A percentile compares a stretch with the other conserved stretches of the same genome.
Conservation (phyloP, 2,329 filamentous ascomycete species). For the Exophiala aquamarina region DNA sequence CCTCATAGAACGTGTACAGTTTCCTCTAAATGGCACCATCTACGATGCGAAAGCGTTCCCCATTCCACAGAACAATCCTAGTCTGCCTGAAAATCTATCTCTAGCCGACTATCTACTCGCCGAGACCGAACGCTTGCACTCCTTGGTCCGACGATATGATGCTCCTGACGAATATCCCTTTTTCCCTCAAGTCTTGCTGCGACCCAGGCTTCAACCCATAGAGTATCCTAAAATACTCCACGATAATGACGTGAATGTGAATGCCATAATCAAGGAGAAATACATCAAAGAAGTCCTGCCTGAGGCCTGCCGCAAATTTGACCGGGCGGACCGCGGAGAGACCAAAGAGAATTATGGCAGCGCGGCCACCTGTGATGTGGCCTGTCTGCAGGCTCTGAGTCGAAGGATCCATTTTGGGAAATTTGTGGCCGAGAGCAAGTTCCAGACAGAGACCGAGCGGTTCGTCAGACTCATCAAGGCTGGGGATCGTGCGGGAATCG, state of each 20-base stretch:
- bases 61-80: conserved; percentile 71
- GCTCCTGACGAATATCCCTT: conserved; percentile 97
- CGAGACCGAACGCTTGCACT: conserved; percentile 89
- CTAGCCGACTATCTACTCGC: conserved; percentile 93
- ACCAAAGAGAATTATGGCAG: conserved; percentile 94
- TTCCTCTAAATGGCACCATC: conserved; percentile 85
- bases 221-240: conserved; percentile 87
- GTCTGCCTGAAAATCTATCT: conserved; percentile 91
- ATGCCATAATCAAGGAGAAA: conserved; percentile 78
- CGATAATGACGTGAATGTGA: conserved; percentile 86
- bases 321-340: conserved; percentile 77
- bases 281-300: conserved; percentile 85
- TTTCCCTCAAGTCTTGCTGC: conserved; percentile 78
- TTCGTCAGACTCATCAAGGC: conserved; percentile 82
- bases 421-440: conserved; percentile 96
- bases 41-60: conserved; percentile 78
- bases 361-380: conserved; percentile 85
- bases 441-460: conserved; percentile 74
- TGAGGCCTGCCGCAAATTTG: conserved; percentile 74
- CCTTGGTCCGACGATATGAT: conserved; percentile 89
- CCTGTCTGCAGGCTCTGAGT: conserved; percentile 83
- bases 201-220: conserved; percentile 82
- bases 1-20: conserved; percentile 96
- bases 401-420: conserved; percentile 96
- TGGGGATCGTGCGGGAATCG: conserved; percentile 77